A percentile compares a stretch with the other conserved stretches of the same genome.
phyloP scores from a whole-genome alignment of 768 basidiomycete genomes.

The Mycena crocata region DNA sequence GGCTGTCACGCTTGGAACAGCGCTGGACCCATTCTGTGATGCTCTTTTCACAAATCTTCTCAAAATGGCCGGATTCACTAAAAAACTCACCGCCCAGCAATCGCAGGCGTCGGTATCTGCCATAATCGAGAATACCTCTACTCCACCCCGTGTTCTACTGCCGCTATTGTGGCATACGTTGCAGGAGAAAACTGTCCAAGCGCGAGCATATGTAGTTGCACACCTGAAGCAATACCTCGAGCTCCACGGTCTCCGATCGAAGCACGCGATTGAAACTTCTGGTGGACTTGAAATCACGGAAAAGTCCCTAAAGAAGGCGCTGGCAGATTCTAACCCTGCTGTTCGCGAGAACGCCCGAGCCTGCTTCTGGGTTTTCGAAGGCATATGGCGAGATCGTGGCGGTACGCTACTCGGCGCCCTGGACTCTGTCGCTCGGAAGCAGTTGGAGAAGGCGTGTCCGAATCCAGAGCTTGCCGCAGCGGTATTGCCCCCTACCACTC shows the following conservation, averaged over 20 bases:
- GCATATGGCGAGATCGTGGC: constrained; percentile 82
- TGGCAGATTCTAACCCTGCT: constrained; percentile 83
- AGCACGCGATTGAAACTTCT: constrained; percentile 72
- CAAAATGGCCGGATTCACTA: constrained; percentile 90
- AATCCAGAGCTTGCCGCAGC: constrained; percentile 57
- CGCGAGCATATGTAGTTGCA: constrained; percentile 70
- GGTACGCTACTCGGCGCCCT: constrained; percentile 70
- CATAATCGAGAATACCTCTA: constrained; percentile 78
- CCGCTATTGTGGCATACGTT: constrained; percentile 75
- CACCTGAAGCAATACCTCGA: constrained; percentile 86
- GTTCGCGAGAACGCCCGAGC: constrained; percentile 80
- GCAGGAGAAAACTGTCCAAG: constrained; percentile 86
- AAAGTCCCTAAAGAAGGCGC: constrained; percentile 74
- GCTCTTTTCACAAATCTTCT: constrained; percentile 79
- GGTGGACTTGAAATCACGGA: constrained; percentile 81
- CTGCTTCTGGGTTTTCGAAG: constrained; percentile 85
- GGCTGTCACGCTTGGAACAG: constrained; percentile 68
- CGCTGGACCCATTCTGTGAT: constrained; percentile 87
- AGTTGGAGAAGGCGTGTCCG: constrained; percentile 89
- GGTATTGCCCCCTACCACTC: constrained; percentile 59
- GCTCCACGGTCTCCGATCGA: constrained; percentile 73
- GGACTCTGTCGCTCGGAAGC: constrained; percentile 78
- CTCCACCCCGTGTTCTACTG: constrained; percentile 76
- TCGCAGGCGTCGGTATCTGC: constrained; percentile 79
- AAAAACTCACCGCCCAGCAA: constrained; percentile 89